These are phyloP conservation scores for Xylaria sp. DNA, from an alignment of 2,329 filamentous ascomycete genomes.

Conservation along the genomic window DNA sequence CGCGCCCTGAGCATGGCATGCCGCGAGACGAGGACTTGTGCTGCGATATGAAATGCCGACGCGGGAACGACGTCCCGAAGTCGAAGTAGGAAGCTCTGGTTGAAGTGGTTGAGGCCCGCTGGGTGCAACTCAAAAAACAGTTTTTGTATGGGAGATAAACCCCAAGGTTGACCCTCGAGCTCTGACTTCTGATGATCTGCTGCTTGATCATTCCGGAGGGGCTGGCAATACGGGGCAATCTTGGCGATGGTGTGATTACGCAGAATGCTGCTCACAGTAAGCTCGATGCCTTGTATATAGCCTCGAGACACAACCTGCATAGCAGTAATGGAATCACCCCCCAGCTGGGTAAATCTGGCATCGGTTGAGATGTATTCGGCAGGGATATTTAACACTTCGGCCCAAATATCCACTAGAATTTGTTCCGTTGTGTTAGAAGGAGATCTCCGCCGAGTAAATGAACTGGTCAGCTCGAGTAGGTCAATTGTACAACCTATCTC, in stretches of 20 bases:
- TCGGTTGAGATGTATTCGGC: not conserved
- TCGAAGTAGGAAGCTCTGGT: slow-evolving; percentile 1
- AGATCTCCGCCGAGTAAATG: not conserved
- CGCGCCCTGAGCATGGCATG: slow-evolving; percentile 4
- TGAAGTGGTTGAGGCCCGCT: not conserved
- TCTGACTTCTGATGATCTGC: not conserved
- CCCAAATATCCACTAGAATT: not conserved
- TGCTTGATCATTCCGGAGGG: not conserved
- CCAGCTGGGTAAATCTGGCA: not conserved
- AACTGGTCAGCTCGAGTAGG: not conserved
- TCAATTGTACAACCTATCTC: not conserved
- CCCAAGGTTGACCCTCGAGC: not conserved
- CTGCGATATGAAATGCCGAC: not conserved
- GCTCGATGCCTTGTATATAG: not conserved
- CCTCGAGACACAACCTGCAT: not conserved
- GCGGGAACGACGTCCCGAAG: not conserved
- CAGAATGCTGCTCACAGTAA: not conserved
- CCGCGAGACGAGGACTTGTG: not conserved
- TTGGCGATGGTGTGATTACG: not conserved
- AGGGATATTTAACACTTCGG: not conserved
- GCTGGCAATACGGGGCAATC: not conserved
- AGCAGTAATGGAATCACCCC: no score
- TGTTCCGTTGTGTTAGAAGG: not conserved
- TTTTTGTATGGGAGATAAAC: not conserved
- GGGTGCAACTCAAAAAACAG: not conserved